phyloP scores from a whole-genome alignment of 2,329 filamentous ascomycete genomes.

The Aspergillus proliferans region DNA sequence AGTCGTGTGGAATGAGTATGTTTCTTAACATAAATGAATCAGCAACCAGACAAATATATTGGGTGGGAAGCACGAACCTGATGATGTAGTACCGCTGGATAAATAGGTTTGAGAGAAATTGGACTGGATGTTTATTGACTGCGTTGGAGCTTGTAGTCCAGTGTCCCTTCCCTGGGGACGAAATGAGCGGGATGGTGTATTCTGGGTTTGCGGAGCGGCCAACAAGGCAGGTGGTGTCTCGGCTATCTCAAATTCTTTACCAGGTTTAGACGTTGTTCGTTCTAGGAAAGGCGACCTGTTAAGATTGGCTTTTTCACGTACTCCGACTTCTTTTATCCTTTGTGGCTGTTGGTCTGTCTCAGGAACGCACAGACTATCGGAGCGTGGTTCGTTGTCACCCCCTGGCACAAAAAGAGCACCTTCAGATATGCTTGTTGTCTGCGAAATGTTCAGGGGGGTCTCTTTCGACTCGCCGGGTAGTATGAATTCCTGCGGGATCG shows the following conservation, averaged over 20 bases:
- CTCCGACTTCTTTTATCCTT: not conserved
- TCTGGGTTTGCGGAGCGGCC: constrained; percentile 2
- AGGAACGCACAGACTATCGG: not conserved
- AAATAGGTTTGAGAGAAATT: constrained; percentile 3
- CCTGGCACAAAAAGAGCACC: not conserved
- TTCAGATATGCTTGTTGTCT: not conserved
- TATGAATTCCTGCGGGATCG: constrained; percentile 11
- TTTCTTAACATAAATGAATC: not conserved
- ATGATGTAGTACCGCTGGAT: not conserved
- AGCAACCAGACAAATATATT: not conserved
- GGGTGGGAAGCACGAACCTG: not conserved
- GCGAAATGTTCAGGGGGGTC: not conserved
- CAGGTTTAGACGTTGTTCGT: not conserved
- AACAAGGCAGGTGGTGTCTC: constrained; percentile 13
- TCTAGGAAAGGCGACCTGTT: not conserved
- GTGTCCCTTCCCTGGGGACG: not conserved
- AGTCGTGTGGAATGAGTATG: not conserved
- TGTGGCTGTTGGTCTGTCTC: not conserved
- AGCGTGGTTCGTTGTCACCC: not conserved
- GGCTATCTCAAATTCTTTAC: constrained; percentile 12
- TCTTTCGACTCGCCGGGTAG: constrained; percentile 11
- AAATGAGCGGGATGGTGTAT: not conserved
- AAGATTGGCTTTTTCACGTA: not conserved
- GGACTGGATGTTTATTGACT: not conserved
- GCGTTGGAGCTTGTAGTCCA: not conserved